phyloP scores from a whole-genome alignment of 495 filamentous ascomycete species.

The Penicillium tannophilum region DNA sequence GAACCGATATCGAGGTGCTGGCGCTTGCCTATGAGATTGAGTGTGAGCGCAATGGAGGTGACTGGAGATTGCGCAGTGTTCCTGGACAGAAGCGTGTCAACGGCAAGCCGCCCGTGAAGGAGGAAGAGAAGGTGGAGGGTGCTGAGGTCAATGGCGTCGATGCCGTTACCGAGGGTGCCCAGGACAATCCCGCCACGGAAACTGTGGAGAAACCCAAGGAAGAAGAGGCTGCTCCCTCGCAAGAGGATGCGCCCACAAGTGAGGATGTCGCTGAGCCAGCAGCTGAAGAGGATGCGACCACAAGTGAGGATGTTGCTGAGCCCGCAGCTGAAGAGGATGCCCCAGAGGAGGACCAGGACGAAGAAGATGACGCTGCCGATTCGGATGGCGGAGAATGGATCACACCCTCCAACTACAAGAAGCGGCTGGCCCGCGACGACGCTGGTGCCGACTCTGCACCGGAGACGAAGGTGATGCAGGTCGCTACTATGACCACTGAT shows the following conservation, averaged over 20 bases:
- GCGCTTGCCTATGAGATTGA: conserved; percentile 92
- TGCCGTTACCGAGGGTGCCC: conserved; percentile 32
- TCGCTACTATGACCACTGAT: conserved; percentile 88
- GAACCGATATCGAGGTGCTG: conserved; percentile 83
- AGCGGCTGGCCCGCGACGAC: conserved; percentile 69
- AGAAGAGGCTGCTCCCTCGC: conserved; percentile 16
- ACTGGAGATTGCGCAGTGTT: conserved; percentile 76
- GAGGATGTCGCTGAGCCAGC: conserved; percentile 8
- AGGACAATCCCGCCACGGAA: conserved; percentile 29
- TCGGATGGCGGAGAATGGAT: conserved; percentile 88
- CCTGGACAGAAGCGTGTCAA: conserved; percentile 78
- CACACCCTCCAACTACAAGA: conserved; percentile 88
- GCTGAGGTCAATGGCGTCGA: conserved; percentile 32
- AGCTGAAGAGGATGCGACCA: conserved; percentile 11
- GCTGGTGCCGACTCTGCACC: conserved; percentile 43
- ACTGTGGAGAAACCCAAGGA: conserved; percentile 17
- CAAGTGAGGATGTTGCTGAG: conserved; percentile 9
- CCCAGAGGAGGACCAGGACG: conserved; percentile 35
- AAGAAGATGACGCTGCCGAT: conserved; percentile 52
- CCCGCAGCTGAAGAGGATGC: conserved; percentile 8
- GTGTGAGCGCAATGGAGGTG: conserved; percentile 77
- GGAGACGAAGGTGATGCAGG: conserved; percentile 68
- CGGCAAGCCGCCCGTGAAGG: conserved; percentile 61
- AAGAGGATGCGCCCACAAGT: conserved; percentile 9
- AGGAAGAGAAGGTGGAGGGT: conserved; percentile 30